Evolutionary conservation across 2,329 filamentous ascomycete genomes (phyloP), one percentile per base, ranked within the genome.

Genomic region (Botryotinia narcissicola): DNA sequence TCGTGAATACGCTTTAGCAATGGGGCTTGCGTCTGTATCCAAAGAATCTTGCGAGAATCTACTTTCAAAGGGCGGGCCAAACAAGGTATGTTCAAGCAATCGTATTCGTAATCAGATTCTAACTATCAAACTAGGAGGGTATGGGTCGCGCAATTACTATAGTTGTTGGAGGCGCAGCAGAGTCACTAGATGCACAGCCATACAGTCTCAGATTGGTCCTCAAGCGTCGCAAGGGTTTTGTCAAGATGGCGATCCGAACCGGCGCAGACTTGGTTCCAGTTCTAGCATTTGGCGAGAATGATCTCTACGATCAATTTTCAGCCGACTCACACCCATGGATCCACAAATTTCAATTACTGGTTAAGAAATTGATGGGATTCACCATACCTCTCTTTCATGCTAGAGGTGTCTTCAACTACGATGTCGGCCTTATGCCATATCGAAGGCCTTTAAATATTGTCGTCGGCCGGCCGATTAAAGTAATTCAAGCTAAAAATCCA

Each of bases 101-200:
- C 37, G 32, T n/a, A 46, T 29, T n/a, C 32, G 14, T 61, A 22
- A 48, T 29, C 46, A 16, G 20, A 32, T 54, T 2, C 63, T 76
- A 62, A 75, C 73, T 66, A 14, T 51, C 6, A 18, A 35, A 71
- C 85, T 71, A 80, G 77, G 91, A 95, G 80, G 95, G 95, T 40
- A 95, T 95, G 90, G 95, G 96, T 25, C 92, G 95, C n/a, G 95
- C 93, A 67, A 97, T 98, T 73, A 98, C 96, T 3, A 97, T 99
- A 78, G 96, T 98, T 29, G 87, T 98, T 61, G 96, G 96, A 68
- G 96, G 96, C 14, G 96, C 96, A 6, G 89, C 94, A 25, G 96
- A 99, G 83, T 96, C 93, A 2, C 90, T 99, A 4, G 93, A 97
- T 81, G 94, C 95, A 0, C 90, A 92, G 75, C 96, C 96, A 0